Base-by-base conservation (phyloP, 306 rosid species). In the Vigna nakashimae region DNA sequence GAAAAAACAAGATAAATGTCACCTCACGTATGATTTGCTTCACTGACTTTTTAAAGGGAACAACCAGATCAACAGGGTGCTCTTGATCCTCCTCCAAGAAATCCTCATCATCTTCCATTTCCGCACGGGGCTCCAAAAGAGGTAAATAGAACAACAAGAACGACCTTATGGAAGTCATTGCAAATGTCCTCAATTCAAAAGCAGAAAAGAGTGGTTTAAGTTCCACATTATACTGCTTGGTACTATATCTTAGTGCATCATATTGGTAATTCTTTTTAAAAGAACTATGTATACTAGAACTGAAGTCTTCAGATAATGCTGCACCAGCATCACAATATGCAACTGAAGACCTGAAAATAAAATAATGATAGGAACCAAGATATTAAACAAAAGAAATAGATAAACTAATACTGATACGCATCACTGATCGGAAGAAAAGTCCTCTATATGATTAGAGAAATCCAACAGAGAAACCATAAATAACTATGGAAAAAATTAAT, bases 11-110 rank as follows among this genome's bases (percentile, higher is more conserved):
- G 48, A 76, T 18, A 79, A 65, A 79, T 65, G 84, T 76, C 52
- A 91, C 99, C 89, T 96, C 99, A 3, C 97, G 97, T 20, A 85
- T 36, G n/a, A 96, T 90, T 87, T 92, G 99, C 70, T 84, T 88
- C 75, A 91, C 82, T 20, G 98, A 96, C 86, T 90, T 92, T 77
- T 90, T 88, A 0, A 96, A 83, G 60, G 99, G 98, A 73, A 84
- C 92, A 69, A 81, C 91, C 50, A 87, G 86, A 76, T 76, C 83
- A 71, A 80, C 82, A 1, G 6, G 66, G 17, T 12, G 59, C 66
- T 82, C 89, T 28, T 83, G 88, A 62, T 63, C 48, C 34, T 86
- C 92, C 50, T 87, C 85, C 38, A 84, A 75, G 75, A 88, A 89
- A 32, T 92, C 93, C 6, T 91, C 97, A 34, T 91, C 90, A 1